Conservation (phyloP, 1,284 basidiomycete genomes). For the Anthracocystis walkeri region DNA sequence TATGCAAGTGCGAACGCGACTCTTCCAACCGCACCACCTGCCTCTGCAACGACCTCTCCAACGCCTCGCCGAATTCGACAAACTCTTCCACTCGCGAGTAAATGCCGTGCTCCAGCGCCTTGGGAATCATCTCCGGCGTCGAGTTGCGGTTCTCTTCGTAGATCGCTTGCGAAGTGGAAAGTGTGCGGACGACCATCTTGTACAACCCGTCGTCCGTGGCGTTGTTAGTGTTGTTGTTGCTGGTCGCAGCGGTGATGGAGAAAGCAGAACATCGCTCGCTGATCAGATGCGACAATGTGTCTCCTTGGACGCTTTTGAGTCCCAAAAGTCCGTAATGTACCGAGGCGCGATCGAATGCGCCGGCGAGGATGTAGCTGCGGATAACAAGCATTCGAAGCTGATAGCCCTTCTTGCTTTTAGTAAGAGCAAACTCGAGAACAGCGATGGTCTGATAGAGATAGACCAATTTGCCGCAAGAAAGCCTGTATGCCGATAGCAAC, state of each 20-base stretch:
- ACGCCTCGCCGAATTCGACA: slow-evolving; percentile 52
- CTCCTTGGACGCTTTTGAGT: slow-evolving; percentile 49
- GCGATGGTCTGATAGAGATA: slow-evolving; percentile 30
- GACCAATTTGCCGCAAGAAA: slow-evolving; percentile 15
- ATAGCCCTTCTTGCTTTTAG: slow-evolving; percentile 55
- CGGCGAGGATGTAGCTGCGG: slow-evolving; percentile 41
- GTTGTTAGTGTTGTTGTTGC: background rate
- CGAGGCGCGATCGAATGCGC: slow-evolving; percentile 38
- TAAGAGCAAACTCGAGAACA: slow-evolving; percentile 43
- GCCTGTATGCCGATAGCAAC: slow-evolving; percentile 73
- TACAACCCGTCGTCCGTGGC: slow-evolving; percentile 29
- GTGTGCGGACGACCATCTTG: slow-evolving; percentile 21
- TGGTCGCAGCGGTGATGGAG: background rate
- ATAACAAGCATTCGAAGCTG: slow-evolving; percentile 55
- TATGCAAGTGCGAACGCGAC: slow-evolving; percentile 32
- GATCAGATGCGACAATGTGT: slow-evolving; percentile 50
- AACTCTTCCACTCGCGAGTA: slow-evolving; percentile 60
- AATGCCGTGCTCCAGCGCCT: slow-evolving; percentile 55
- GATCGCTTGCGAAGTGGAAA: slow-evolving; percentile 38
- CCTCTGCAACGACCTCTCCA: slow-evolving; percentile 50
- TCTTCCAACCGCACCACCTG: slow-evolving; percentile 45
- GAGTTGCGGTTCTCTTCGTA: slow-evolving; percentile 51
- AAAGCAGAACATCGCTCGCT: slow-evolving; percentile 30
- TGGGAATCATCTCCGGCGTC: slow-evolving; percentile 52
- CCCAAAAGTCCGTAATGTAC: slow-evolving; percentile 48